Conservation (phyloP, 352 stramenopile species). For the Phytophthora idaei region DNA sequence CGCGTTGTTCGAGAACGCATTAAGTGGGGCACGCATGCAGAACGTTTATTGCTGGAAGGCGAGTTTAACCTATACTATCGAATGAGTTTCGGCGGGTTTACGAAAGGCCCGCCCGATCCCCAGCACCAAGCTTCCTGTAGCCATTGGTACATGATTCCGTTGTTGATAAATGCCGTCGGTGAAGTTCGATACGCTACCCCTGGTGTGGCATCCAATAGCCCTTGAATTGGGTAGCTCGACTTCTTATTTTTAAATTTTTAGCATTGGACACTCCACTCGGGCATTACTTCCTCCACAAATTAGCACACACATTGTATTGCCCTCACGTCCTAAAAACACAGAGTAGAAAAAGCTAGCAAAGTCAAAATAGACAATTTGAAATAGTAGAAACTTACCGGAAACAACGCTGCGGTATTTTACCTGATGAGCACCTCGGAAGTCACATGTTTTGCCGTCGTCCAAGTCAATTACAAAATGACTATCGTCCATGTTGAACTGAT, state of each 20-base stretch:
- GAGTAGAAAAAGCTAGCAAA: neutral
- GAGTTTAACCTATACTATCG: too few species aligned
- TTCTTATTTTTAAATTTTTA: neutral
- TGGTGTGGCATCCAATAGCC: too few species aligned
- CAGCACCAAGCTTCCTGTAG: too few species aligned
- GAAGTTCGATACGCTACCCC: too few species aligned
- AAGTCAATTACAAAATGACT: neutral
- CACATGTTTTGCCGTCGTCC: neutral
- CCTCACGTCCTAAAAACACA: neutral
- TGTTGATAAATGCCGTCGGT: too few species aligned
- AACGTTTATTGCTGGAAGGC: too few species aligned
- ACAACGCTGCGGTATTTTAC: neutral
- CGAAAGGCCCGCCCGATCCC: too few species aligned
- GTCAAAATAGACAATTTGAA: neutral
- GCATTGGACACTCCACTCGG: neutral
- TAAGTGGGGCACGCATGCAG: too few species aligned
- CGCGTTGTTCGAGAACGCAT: too few species aligned
- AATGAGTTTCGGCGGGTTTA: too few species aligned
- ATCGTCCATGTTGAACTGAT: neutral
- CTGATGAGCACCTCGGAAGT: neutral
- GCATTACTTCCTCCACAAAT: neutral
- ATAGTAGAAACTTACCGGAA: neutral
- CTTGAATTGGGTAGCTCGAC: too few species aligned
- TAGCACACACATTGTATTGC: neutral
- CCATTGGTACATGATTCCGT: too few species aligned